Base-by-base conservation (phyloP, 2,329 filamentous ascomycete species). In the Botryotinia narcissicola region DNA sequence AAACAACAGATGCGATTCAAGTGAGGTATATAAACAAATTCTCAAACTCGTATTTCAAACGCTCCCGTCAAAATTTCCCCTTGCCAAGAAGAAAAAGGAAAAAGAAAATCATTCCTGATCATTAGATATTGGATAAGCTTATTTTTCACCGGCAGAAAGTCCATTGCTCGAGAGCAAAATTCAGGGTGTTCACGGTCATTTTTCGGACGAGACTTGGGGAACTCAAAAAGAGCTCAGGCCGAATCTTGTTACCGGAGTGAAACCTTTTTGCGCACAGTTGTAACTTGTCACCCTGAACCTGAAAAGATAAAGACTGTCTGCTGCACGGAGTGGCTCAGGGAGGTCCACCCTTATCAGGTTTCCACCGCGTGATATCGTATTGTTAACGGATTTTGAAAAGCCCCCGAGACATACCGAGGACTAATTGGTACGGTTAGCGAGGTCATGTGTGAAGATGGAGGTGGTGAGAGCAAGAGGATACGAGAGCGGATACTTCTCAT, bases 271-370 rank as follows among this genome's bases (percentile, higher is more conserved):
- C 48, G 64, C 48, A 68, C 48, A 8, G 46, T 57, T 42, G 61
- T n/a, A 44, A 57, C 51, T 57, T 16, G 51, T 57, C 51, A 57
- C 25, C 51, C n/a, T 57, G 51, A 32, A 57, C 25, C 10, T 54
- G 48, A 57, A 57, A 32, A 57, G 51, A 57, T 57, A 57, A 32
- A 57, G 51, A 46, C 44, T 46, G 44, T 46, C 10, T 20, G 16
- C 14, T n/a, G 32, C n/a, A 25, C 12, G 14, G 14, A 51, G 22
- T 22, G 48, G 48, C 48, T 54, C 48, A n/a, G 48, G 1, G 12
- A 6, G 63, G 22, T 51, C 46, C 64, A 42, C 66, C 66, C 66
- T 68, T 68, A 68, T 67, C 63, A n/a, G 20, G n/a, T 67, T 67
- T 67, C 51, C 64, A 67, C 46, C 32, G 32, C 35, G 12, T 51